phyloP scores from a whole-genome alignment of 495 filamentous ascomycete genomes.

The Chaetomium fimeti region DNA sequence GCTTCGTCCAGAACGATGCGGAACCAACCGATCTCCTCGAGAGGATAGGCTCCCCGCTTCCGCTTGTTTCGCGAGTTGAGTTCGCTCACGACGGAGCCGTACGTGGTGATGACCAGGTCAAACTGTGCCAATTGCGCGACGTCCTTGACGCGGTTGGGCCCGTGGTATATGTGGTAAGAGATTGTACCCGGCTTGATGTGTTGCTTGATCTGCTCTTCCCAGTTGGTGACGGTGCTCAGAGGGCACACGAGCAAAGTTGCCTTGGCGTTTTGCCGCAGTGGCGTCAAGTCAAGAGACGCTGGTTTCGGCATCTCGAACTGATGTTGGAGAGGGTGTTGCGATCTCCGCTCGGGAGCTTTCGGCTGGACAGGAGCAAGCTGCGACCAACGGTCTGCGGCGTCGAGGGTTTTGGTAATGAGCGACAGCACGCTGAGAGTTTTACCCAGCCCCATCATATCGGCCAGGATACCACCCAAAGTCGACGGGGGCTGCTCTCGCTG shows the following conservation, averaged over 20 bases:
- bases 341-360: conserved; percentile 41
- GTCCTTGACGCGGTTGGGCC: conserved; percentile 66
- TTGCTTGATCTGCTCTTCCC: conserved; percentile 82
- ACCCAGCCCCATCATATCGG: conserved; percentile 97
- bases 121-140: conserved; percentile 64
- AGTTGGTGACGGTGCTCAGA: conserved; percentile 84
- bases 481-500: conserved; percentile 64
- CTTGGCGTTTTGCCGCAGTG: conserved; percentile 63
- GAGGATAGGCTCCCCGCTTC: conserved; percentile 60
- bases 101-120: conserved; percentile 89
- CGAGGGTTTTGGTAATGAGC: conserved; percentile 62
- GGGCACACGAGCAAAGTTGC: conserved; percentile 89
- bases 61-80: conserved; percentile 58
- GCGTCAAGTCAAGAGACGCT: conserved; percentile 41
- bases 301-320: conserved; percentile 40
- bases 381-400: conserved; percentile 59
- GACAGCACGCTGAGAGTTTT: conserved; percentile 90
- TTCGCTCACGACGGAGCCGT: conserved; percentile 82
- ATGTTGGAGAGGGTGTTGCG: conserved; percentile 29
- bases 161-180: conserved; percentile 79
- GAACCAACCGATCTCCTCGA: conserved; percentile 83
- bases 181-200: conserved; percentile 66
- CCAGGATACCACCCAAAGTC: conserved; percentile 81
- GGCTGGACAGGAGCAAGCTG: conserved; percentile 42
- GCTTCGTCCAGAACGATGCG: conserved; percentile 95